Evolutionary conservation across 2,329 filamentous ascomycete species (phyloP).

Genomic region (Dothiorella sarmentorum): DNA sequence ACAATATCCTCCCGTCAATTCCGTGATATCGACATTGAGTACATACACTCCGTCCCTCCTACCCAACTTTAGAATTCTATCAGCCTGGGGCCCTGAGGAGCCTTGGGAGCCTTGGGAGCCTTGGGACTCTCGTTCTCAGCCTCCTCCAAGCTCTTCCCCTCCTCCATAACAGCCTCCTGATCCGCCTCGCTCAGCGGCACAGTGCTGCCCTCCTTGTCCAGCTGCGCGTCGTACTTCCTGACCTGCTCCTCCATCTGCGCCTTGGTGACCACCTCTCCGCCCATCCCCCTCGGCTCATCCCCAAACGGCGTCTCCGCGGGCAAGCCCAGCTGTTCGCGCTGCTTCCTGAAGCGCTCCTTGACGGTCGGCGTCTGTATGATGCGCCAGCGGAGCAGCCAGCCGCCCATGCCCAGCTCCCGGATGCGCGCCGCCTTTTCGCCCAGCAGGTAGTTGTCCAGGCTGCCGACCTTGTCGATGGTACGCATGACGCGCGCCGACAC

Average conservation of each 20-base stretch:
- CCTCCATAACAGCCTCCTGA: neutral
- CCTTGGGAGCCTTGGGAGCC: too few species aligned
- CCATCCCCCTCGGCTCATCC: conserved; percentile 25
- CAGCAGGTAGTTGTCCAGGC: conserved; percentile 86
- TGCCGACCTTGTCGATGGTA: conserved; percentile 76
- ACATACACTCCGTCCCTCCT: neutral
- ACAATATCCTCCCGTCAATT: neutral
- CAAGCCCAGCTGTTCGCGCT: conserved; percentile 66
- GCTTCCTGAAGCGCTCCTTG: conserved; percentile 60
- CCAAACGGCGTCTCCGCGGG: conserved; percentile 41
- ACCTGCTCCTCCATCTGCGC: conserved; percentile 10
- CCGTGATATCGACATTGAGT: conserved; percentile 4
- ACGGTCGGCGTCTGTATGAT: conserved; percentile 76
- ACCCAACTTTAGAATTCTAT: too few species aligned
- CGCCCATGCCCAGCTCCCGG: conserved; percentile 81
- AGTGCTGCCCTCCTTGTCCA: conserved; percentile 5
- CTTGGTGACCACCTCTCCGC: conserved; percentile 26
- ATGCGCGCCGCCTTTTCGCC: conserved; percentile 72
- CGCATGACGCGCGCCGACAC: conserved; percentile 64
- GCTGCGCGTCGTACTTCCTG: neutral
- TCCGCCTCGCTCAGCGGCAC: neutral
- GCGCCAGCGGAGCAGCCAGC: conserved; percentile 86
- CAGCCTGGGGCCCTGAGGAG: too few species aligned
- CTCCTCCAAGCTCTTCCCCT: neutral
- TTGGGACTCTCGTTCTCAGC: neutral